Evolutionary conservation across 1,284 basidiomycete species (phyloP).

Genomic region (Takashimella tepidaria): DNA sequence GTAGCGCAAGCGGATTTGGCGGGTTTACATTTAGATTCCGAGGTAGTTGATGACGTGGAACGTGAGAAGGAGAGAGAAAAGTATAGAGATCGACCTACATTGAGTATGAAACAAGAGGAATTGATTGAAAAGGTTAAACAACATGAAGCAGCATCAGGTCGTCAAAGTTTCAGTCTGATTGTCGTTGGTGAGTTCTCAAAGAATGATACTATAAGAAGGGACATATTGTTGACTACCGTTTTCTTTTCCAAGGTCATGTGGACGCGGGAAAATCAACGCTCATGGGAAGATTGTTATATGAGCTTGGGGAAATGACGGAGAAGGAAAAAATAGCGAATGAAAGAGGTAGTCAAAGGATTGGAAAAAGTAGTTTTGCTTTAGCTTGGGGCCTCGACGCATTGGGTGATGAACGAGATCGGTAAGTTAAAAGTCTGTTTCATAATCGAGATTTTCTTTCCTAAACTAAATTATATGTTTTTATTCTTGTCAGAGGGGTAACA

Average conservation of each 20-base stretch:
- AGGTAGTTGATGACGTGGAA: conserved; percentile 46
- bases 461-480: no score
- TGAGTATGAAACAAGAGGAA: conserved; percentile 73
- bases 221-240: no score
- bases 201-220: no score
- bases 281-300: conserved; percentile 91
- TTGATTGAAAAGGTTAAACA: conserved; percentile 75
- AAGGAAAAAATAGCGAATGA: conserved; percentile 80
- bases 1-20: conserved; percentile 56
- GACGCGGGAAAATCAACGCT: conserved; percentile 98
- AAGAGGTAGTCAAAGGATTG: conserved; percentile 80
- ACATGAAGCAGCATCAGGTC: conserved; percentile 55
- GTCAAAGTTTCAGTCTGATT: conserved; percentile 75
- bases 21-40: conserved; percentile 61
- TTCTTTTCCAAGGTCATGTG: conserved; percentile 77
- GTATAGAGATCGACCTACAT: conserved; percentile 52
- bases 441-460: not conserved
- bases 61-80: conserved; percentile 53
- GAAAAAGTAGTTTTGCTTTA: conserved; percentile 94
- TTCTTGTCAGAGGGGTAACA: conserved; percentile 74
- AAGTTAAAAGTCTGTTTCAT: conserved; percentile 23
- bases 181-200: conserved; percentile 85
- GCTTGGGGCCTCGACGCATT: conserved; percentile 96
- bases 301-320: conserved; percentile 81
- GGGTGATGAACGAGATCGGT: conserved; percentile 88